A percentile compares a stretch with the other conserved stretches of the same genome.
phyloP scores from a whole-genome alignment of 177 flowering plant genomes.

The Vitis hybrid region DNA sequence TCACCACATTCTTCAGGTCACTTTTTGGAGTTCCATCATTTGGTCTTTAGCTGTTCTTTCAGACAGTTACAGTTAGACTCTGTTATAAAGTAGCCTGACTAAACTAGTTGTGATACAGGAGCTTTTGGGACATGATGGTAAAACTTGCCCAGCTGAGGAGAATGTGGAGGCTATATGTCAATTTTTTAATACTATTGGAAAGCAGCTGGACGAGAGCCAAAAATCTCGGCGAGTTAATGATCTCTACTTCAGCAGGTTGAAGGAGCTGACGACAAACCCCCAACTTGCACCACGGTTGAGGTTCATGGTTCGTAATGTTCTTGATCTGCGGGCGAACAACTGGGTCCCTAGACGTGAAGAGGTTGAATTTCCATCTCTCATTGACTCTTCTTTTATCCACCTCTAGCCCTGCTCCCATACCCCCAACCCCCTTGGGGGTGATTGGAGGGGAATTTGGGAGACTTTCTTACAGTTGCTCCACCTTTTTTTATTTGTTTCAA shows the following conservation, averaged over 20 bases:
- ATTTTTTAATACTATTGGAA: constrained; percentile 87
- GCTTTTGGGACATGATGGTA: constrained; percentile 72
- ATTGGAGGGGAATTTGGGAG: too few species aligned
- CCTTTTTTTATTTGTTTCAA: too few species aligned
- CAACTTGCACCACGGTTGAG: constrained; percentile 68
- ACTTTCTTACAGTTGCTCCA: too few species aligned
- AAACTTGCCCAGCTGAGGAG: constrained; percentile 83
- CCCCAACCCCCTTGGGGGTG: too few species aligned
- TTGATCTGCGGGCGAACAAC: constrained; percentile 76
- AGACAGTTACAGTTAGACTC: too few species aligned
- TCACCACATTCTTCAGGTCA: constrained; percentile 92
- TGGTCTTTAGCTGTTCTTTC: too few species aligned
- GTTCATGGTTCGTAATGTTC: constrained; percentile 85
- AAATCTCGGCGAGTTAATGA: constrained; percentile 76
- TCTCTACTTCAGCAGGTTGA: constrained; percentile 59
- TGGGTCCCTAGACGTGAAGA: constrained; percentile 97
- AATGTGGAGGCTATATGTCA: constrained; percentile 97
- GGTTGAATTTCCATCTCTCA: constrained; percentile 29
- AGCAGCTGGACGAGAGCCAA: constrained; percentile 80
- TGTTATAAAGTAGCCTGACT: too few species aligned
- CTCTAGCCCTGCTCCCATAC: too few species aligned
- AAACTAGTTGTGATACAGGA: constrained; percentile 43
- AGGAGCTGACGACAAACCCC: constrained; percentile 60
- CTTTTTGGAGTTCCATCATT: not conserved
- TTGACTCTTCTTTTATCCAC: too few species aligned